phyloP scores from a whole-genome alignment of 208 protist genomes.

The Porcisia hertigi region DNA sequence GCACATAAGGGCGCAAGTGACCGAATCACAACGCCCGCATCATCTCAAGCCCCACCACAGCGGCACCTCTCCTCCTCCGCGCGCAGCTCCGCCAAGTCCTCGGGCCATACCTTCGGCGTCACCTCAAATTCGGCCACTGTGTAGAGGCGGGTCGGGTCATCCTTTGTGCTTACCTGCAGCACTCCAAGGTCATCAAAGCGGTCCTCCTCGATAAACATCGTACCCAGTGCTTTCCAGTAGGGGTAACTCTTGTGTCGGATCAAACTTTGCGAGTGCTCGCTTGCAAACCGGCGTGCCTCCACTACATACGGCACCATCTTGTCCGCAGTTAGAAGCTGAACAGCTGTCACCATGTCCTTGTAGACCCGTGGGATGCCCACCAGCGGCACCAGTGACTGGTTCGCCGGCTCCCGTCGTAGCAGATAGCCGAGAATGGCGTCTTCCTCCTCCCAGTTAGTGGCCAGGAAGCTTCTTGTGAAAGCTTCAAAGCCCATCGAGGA shows the following conservation, averaged over 20 bases:
- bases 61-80: constrained; percentile 36
- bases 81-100: constrained; percentile 48
- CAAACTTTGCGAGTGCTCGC: constrained; percentile 13
- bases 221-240: constrained; percentile 61
- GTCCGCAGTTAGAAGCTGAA: constrained; percentile 61
- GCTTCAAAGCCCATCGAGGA: constrained; percentile 49
- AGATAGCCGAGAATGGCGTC: constrained; percentile 69
- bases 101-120: constrained; percentile 40
- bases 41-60: neutral
- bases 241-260: constrained; percentile 29
- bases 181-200: constrained; percentile 54
- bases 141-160: constrained; percentile 24
- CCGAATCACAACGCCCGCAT: neutral
- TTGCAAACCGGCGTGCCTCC: constrained; percentile 31
- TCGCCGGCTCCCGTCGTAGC: constrained; percentile 62
- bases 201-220: constrained; percentile 39
- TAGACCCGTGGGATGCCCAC: constrained; percentile 66
- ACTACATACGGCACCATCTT: constrained; percentile 54
- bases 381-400: constrained; percentile 68
- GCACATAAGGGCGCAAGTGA: neutral
- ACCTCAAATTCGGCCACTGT: constrained; percentile 29
- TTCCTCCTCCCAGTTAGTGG: constrained; percentile 60
- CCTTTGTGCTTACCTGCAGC: constrained; percentile 33
- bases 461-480: constrained; percentile 61
- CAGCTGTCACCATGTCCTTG: constrained; percentile 58